Percentiles rank a stretch among this genome's conserved stretches.
phyloP scores from a whole-genome alignment of 1,139 yeast genomes.

The Geotrichum reessii region DNA sequence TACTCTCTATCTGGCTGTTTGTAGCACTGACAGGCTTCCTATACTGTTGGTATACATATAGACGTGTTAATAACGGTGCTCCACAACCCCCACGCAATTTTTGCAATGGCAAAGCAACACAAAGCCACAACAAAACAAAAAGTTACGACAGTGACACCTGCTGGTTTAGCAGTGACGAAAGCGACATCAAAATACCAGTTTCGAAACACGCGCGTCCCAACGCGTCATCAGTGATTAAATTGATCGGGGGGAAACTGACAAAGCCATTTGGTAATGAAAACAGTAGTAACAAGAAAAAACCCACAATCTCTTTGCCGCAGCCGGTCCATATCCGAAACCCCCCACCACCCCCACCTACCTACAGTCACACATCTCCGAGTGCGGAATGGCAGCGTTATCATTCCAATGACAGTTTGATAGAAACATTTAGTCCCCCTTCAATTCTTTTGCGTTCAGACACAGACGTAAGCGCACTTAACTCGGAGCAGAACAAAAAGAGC shows the following conservation, averaged over 20 bases:
- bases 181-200: background rate
- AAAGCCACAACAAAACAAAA: background rate
- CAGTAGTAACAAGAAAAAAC: background rate
- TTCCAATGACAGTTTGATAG: background rate
- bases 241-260: background rate
- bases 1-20: constrained; percentile 26
- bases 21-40: constrained; percentile 24
- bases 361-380: constrained; percentile 4
- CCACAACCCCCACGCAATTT: constrained; percentile 3
- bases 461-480: background rate
- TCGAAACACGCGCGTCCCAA: background rate
- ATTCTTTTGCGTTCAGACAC: constrained; percentile 1
- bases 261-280: background rate
- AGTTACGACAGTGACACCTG: constrained; percentile 9
- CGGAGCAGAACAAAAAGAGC: background rate
- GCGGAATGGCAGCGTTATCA: constrained; percentile 14
- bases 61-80: background rate
- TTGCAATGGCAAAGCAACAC: background rate
- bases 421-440: constrained; percentile 9
- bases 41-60: constrained; percentile 20
- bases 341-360: constrained; percentile 7
- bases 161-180: constrained; percentile 2
- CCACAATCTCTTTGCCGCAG: background rate
- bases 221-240: background rate
- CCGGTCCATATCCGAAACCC: constrained; percentile 3